Base-by-base conservation (phyloP, 1,139 yeast species). In the Magnusiomyces suaveolens region DNA sequence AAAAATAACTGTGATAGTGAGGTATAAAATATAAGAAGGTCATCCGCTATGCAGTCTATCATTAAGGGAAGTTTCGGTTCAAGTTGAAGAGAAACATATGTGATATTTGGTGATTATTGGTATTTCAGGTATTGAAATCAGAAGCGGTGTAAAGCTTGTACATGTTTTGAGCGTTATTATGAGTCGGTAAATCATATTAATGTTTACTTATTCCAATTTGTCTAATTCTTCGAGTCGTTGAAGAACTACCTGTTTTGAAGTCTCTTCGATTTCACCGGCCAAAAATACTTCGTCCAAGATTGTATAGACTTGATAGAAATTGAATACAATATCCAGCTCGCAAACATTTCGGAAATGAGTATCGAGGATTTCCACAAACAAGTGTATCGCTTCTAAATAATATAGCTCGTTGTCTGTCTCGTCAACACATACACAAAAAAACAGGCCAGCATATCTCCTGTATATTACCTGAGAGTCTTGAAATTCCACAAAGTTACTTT, bases 261-360 rank as follows among this genome's bases (percentile, higher is more conserved):
- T 81, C 66, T 92, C 99, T 62, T 87, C 87, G 21, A 92, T 71
- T 54, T 85, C 83, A 0, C 99, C 99, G 48, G 82, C 82, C 66
- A 83, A 71, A 46, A 92, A 73, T 62, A 92, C 76, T 68, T 92
- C 98, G 68, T 94, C 97, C 61, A 94, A 72, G 2, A 92, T 84
- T 63, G 87, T 84, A 66, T 92, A 94, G 0, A 97, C 97, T 66
- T 87, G 85, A 66, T 84, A 85, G 70, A 92, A 92, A 61, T 95
- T 95, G 76, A 92, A 92, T 46, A 92, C 94, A 56, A 92, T 77
- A 67, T 92, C 98, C 62, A 92, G 76, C 70, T 92, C 98, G 71
- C 97, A 90, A n/a, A 92, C 98, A 64, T 84, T 89, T 52, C 80
- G 79, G 65, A 92, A 92, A 68, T 85, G 88, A 4, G 83, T 76